Conservation (phyloP, 495 filamentous ascomycete species). For the Daldinia bambusicola region DNA sequence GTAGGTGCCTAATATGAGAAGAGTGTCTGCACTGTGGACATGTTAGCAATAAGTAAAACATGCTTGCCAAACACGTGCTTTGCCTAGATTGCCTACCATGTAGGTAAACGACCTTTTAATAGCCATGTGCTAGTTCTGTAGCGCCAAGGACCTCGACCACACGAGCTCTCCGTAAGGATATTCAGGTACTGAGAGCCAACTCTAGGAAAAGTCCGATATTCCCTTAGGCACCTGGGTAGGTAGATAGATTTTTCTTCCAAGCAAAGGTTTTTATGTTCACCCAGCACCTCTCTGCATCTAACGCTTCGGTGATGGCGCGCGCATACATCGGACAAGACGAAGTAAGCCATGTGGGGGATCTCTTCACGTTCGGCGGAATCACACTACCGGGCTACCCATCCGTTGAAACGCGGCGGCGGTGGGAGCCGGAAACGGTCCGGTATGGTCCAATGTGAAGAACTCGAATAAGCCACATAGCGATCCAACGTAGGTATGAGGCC, state of each 20-base stretch:
- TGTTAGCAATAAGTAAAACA: not conserved
- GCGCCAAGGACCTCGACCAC: not conserved
- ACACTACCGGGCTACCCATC: not conserved
- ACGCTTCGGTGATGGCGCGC: not conserved
- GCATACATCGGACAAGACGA: not conserved
- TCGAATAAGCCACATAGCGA: not conserved
- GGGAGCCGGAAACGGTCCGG: not conserved
- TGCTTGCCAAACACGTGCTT: not conserved
- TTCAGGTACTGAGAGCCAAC: no score
- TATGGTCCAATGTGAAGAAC: not conserved
- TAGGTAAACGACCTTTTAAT: not conserved
- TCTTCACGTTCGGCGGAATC: not conserved
- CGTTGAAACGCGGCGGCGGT: not conserved
- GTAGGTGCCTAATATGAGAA: not conserved
- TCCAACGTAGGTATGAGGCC: not conserved
- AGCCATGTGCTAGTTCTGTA: not conserved
- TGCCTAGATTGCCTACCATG: not conserved
- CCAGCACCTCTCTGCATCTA: not conserved
- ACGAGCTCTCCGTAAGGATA: not conserved
- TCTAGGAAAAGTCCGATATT: no score
- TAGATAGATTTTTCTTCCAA: no score
- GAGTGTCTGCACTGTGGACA: not conserved
- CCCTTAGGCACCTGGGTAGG: no score
- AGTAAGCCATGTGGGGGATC: not conserved
- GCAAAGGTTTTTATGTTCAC: no score